Conservation (phyloP, 257 asterid genomes). For the Paulownia fortunei region DNA sequence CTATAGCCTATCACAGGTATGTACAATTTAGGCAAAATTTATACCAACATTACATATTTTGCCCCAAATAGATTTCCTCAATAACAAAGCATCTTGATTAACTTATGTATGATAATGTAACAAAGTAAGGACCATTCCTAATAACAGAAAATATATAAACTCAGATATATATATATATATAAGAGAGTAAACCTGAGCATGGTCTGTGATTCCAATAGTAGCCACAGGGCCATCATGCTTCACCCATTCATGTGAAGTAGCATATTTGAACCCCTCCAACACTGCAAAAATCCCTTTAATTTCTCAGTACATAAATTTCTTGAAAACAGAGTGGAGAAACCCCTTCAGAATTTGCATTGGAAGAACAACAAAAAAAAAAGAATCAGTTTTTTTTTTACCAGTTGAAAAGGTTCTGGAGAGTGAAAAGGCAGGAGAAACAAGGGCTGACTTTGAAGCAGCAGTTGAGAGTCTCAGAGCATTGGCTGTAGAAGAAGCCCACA, state of each 20-base stretch:
- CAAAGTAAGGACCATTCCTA: background rate
- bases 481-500: constrained; percentile 99
- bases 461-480: constrained; percentile 79
- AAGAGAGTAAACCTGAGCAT: constrained; percentile 74
- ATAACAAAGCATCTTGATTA: background rate
- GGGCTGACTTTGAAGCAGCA: constrained; percentile 38
- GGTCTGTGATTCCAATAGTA: constrained; percentile 85
- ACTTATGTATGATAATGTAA: too few species aligned
- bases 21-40: too few species aligned
- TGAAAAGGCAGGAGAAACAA: constrained; percentile 59
- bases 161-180: background rate
- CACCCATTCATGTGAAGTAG: constrained; percentile 92
- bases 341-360: background rate
- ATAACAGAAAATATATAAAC: background rate
- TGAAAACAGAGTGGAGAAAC: background rate
- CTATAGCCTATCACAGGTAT: too few species aligned
- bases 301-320: background rate
- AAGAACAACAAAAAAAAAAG: background rate
- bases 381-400: constrained; percentile 39
- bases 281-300: constrained; percentile 45
- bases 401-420: constrained; percentile 81
- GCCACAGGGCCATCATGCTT: constrained; percentile 86
- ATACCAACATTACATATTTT: background rate
- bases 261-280: constrained; percentile 77
- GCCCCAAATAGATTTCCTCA: background rate